Evolutionary conservation across 345 rosid species (phyloP), one percentile per base, ranked within the genome.

Genomic region (Murraya paniculata): DNA sequence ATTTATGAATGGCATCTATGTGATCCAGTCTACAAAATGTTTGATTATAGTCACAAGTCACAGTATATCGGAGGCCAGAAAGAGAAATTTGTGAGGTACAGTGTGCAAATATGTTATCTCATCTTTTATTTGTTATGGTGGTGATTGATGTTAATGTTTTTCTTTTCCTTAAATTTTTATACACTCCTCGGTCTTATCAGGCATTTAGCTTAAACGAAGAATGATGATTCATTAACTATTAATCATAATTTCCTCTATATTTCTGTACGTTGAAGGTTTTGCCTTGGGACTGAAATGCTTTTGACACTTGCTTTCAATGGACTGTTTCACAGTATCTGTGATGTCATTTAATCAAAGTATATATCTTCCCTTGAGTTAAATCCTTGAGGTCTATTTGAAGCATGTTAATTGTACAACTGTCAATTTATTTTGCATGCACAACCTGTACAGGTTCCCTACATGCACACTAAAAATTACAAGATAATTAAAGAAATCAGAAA

Each of bases 1-100:
- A 33, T 68, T 59, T 66, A 38, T 62, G 62, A 72, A 67, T 71
- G 64, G 71, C 36, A 53, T 59, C 82, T 58, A 78, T 84, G 84
- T 59, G 68, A 81, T 77, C 66, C 19, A 62, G 78, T 71, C 64
- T 66, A 55, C 81, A 82, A 79, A 82, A 90, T 91, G 92, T 88
- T 90, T 79, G 95, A 87, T 59, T 82, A 84, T 75, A 85, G 85
- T 80, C 91, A 86, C 88, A 94, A 92, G 85, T 92, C 97, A 75
- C 95, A 90, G 78, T 87, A 81, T 76, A 92, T 89, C 38, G 94
- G 89, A 73, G 98, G 94, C 72, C 90, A 91, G 60, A 90, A 80
- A 78, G 95, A 92, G 81, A 89, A 92, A 73, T 92, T 92, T 67
- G 92, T 94, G 30, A 91, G 98, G 95, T 90, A 82, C 59, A 74